Percentiles rank a stretch among this genome's conserved stretches.
phyloP scores from a whole-genome alignment of 2,329 filamentous ascomycete species.

The Capronia epimyces region DNA sequence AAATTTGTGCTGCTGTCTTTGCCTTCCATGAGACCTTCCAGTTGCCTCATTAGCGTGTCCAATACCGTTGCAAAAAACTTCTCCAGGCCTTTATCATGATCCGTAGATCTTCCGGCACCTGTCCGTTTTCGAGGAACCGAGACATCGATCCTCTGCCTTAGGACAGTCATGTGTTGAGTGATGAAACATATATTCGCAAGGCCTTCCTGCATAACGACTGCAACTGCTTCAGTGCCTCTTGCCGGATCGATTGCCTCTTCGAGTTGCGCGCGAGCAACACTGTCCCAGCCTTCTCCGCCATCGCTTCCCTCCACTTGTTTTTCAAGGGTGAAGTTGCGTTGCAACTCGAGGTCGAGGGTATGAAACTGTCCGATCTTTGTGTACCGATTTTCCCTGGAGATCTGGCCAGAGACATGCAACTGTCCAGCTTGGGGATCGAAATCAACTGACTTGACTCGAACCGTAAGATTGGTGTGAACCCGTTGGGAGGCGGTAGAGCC shows the following conservation, averaged over 20 bases:
- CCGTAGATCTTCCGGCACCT: slow-evolving; percentile 37
- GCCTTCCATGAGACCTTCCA: slow-evolving; percentile 59
- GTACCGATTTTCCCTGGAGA: slow-evolving; percentile 61
- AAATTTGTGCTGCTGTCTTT: slow-evolving; percentile 39
- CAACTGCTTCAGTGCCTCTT: slow-evolving; percentile 74
- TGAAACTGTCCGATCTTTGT: slow-evolving; percentile 64
- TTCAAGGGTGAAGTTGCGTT: slow-evolving; percentile 80
- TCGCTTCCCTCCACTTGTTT: slow-evolving; percentile 58
- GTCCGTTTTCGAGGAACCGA: slow-evolving; percentile 45
- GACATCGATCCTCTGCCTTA: slow-evolving; percentile 47
- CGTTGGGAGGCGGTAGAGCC: slow-evolving; percentile 60
- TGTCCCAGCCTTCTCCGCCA: slow-evolving; percentile 68
- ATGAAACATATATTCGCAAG: slow-evolving; percentile 49
- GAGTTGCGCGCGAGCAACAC: slow-evolving; percentile 72
- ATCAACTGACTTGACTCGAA: slow-evolving; percentile 60
- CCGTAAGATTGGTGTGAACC: slow-evolving; percentile 59
- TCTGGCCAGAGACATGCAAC: slow-evolving; percentile 62
- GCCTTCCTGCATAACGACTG: slow-evolving; percentile 85
- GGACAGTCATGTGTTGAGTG: slow-evolving; percentile 45
- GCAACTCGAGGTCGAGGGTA: slow-evolving; percentile 76
- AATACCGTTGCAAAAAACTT: slow-evolving; percentile 75
- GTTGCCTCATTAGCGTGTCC: slow-evolving; percentile 66
- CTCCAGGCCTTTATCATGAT: slow-evolving; percentile 57
- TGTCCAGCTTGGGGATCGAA: slow-evolving; percentile 65
- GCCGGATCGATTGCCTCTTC: slow-evolving; percentile 73